These are phyloP conservation scores for Leccinum rimulosum DNA, from an alignment of 768 basidiomycete species.

Conservation along the genomic window DNA sequence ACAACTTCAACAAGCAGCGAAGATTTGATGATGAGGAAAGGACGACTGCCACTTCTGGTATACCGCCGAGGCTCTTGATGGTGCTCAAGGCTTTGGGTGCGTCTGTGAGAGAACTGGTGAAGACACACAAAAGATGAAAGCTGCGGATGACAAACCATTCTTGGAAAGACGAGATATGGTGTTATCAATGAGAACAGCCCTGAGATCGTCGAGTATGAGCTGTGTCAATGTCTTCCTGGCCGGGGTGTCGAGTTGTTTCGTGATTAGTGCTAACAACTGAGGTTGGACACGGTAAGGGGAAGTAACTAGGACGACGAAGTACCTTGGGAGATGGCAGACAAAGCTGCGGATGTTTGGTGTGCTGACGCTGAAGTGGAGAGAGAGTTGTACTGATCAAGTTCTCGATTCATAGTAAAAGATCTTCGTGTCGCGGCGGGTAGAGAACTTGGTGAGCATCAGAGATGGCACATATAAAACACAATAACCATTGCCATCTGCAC, in stretches of 20 bases:
- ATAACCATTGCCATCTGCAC: conserved; percentile 7
- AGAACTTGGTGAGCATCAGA: background rate
- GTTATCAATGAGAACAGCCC: conserved; percentile 31
- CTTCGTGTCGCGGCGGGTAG: no score
- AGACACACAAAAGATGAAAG: background rate
- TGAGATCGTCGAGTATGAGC: conserved; percentile 59
- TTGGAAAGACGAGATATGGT: conserved; percentile 48
- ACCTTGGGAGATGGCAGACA: conserved; percentile 20
- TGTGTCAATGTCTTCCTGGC: conserved; percentile 57
- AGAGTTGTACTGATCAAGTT: conserved; percentile 17
- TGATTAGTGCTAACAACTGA: conserved; percentile 9
- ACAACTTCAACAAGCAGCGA: conserved; percentile 50
- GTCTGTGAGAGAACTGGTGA: conserved; percentile 42
- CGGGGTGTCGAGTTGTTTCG: conserved; percentile 32
- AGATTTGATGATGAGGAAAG: conserved; percentile 57
- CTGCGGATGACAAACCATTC: conserved; percentile 46
- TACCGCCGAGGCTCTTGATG: conserved; percentile 73
- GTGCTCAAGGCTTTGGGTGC: conserved; percentile 63
- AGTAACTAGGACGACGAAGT: conserved; percentile 7
- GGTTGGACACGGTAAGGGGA: conserved; percentile 8
- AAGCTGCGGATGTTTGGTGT: conserved; percentile 2
- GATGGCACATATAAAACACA: background rate
- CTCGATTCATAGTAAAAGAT: conserved; percentile 10
- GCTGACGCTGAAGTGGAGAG: conserved; percentile 14
- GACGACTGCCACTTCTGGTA: conserved; percentile 62